Percentiles rank a stretch among this genome's conserved stretches.
phyloP scores from a whole-genome alignment of 2,329 filamentous ascomycete species.

The Eurotiales sp. region DNA sequence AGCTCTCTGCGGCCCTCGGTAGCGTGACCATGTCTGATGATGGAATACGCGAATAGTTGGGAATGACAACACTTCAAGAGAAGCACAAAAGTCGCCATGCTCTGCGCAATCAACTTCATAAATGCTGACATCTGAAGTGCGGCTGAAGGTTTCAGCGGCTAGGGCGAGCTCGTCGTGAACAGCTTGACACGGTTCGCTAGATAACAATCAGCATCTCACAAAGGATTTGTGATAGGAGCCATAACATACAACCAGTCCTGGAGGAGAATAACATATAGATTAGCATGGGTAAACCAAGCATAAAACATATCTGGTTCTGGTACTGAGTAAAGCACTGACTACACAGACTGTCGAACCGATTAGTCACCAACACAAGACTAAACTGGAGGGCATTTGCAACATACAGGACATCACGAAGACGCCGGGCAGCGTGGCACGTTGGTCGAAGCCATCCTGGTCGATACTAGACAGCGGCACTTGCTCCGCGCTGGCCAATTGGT shows the following conservation, averaged over 20 bases:
- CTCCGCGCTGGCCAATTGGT: neutral
- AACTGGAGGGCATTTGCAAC: neutral
- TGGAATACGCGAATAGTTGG: slow-evolving; percentile 8
- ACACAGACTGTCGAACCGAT: slow-evolving; percentile 3
- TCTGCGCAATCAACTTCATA: slow-evolving; percentile 11
- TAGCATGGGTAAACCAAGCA: neutral
- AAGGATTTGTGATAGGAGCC: neutral
- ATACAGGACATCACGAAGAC: slow-evolving; percentile 10
- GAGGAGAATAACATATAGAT: neutral
- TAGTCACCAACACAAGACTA: neutral
- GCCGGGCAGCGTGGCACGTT: neutral
- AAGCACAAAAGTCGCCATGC: slow-evolving; percentile 8
- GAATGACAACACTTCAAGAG: slow-evolving; percentile 9
- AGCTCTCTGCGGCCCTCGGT: slow-evolving; percentile 9
- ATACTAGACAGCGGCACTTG: neutral
- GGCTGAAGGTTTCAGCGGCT: slow-evolving; percentile 4
- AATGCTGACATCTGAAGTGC: slow-evolving; percentile 5
- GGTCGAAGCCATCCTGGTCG: slow-evolving; percentile 1
- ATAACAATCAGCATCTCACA: neutral
- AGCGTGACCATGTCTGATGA: slow-evolving; percentile 5
- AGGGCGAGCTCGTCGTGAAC: slow-evolving; percentile 1
- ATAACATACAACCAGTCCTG: slow-evolving; percentile 11
- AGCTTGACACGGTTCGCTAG: slow-evolving; percentile 9
- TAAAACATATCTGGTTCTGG: neutral
- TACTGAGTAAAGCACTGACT: neutral